phyloP scores from a whole-genome alignment of 164 flowering plant species.

The Tetrastigma voinierianum region DNA sequence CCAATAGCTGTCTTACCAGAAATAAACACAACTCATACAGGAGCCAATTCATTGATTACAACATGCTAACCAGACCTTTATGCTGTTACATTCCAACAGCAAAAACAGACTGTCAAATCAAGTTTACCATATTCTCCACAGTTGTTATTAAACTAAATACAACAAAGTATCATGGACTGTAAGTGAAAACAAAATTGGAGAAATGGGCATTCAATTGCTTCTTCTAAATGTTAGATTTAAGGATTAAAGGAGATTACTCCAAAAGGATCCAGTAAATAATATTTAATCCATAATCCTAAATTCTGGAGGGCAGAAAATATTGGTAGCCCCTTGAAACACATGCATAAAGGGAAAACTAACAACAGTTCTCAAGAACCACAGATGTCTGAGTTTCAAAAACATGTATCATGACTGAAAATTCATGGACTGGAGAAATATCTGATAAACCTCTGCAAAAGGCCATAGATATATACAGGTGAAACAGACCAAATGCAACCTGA shows the following conservation, averaged over 20 bases:
- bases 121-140: constrained; percentile 1
- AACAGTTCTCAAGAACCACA: constrained; percentile 24
- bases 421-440: constrained; percentile 24
- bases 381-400: constrained; percentile 31
- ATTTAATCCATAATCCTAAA: constrained; percentile 24
- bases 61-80: too few relatives aligned
- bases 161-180: not conserved
- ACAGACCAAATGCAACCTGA: constrained; percentile 40
- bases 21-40: too few relatives aligned
- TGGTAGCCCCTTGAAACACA: constrained; percentile 17
- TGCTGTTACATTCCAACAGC: not conserved
- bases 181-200: not conserved
- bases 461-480: constrained; percentile 46
- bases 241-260: constrained; percentile 12
- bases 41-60: too few relatives aligned
- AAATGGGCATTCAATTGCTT: constrained; percentile 10
- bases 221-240: constrained; percentile 8
- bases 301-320: constrained; percentile 18
- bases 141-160: not conserved
- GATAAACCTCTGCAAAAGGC: constrained; percentile 36
- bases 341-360: constrained; percentile 19
- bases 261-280: constrained; percentile 22
- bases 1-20: too few relatives aligned
- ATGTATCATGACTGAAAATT: constrained; percentile 34
- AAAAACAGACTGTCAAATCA: not conserved